Percentiles rank a stretch among this genome's conserved stretches.
These are phyloP conservation scores for Mycena indigotica DNA, from an alignment of 768 basidiomycete species.

Conservation along the genomic window DNA sequence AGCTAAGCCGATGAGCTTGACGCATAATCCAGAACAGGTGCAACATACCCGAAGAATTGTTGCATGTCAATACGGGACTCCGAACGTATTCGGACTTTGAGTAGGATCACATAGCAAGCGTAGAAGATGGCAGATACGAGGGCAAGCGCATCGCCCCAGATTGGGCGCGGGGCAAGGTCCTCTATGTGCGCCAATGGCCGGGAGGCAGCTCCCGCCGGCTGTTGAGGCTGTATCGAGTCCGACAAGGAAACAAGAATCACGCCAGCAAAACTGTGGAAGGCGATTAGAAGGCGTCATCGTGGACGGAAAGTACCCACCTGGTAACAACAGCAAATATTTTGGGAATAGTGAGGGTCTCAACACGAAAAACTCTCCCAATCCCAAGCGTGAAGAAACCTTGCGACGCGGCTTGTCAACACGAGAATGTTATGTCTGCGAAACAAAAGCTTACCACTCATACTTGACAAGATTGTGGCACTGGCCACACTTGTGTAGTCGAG, in stretches of 20 bases:
- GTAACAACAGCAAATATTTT: slow-evolving; percentile 79
- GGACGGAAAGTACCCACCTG: slow-evolving; percentile 53
- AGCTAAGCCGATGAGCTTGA: too few relatives aligned
- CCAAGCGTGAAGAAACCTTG: slow-evolving; percentile 94
- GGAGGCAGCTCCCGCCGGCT: slow-evolving; percentile 13
- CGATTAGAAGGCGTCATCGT: slow-evolving; percentile 3
- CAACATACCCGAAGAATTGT: slow-evolving; percentile 88
- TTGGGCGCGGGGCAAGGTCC: slow-evolving; percentile 37
- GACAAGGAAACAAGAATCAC: slow-evolving; percentile 88
- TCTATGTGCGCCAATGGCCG: slow-evolving; percentile 16
- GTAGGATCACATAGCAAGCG: slow-evolving; percentile 82
- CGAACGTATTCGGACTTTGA: slow-evolving; percentile 82
- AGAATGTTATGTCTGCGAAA: background rate
- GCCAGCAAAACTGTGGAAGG: slow-evolving; percentile 65
- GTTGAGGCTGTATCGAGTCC: slow-evolving; percentile 54
- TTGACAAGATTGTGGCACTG: slow-evolving; percentile 86
- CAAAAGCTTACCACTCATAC: slow-evolving; percentile 75
- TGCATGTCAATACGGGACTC: slow-evolving; percentile 92
- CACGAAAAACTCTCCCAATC: slow-evolving; percentile 77
- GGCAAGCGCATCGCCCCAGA: slow-evolving; percentile 82
- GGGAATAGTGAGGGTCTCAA: slow-evolving; percentile 72
- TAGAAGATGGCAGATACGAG: slow-evolving; percentile 88
- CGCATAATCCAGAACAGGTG: too few relatives aligned
- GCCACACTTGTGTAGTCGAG: slow-evolving; percentile 92
- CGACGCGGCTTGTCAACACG: too few relatives aligned